These are phyloP conservation scores for Syzygium aqueum DNA, from an alignment of 345 rosid species.

Conservation along the genomic window DNA sequence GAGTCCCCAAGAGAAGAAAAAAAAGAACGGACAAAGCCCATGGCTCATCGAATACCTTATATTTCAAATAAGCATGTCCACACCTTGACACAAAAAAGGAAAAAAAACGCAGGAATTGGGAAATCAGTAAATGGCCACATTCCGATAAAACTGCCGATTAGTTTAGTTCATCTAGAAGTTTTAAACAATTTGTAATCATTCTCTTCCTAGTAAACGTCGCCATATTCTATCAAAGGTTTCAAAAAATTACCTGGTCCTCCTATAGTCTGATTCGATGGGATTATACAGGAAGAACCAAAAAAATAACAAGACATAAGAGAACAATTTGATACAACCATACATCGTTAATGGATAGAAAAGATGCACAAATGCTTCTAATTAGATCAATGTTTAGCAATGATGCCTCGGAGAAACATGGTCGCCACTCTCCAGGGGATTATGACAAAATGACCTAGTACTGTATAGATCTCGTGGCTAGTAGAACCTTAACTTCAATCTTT, in stretches of 20 bases:
- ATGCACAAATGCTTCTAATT: background rate
- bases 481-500: background rate
- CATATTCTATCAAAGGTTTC: background rate
- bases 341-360: background rate
- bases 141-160: background rate
- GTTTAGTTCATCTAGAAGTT: background rate
- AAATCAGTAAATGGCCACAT: background rate
- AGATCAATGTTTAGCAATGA: background rate
- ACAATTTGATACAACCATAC: background rate
- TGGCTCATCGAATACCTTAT: fast-evolving
- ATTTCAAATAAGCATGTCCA: background rate
- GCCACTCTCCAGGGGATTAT: background rate
- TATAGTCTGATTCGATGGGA: background rate
- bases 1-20: background rate
- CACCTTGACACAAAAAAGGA: background rate
- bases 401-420: background rate
- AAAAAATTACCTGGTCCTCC: background rate
- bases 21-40: background rate
- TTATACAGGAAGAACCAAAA: background rate
- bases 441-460: background rate
- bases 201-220: background rate
- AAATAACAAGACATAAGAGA: background rate
- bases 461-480: background rate
- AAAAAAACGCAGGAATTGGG: background rate
- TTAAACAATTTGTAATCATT: background rate